Evolutionary conservation across 345 rosid genomes (phyloP), one percentile per base, ranked within the genome.

Genomic region (Corymbia maculata): DNA sequence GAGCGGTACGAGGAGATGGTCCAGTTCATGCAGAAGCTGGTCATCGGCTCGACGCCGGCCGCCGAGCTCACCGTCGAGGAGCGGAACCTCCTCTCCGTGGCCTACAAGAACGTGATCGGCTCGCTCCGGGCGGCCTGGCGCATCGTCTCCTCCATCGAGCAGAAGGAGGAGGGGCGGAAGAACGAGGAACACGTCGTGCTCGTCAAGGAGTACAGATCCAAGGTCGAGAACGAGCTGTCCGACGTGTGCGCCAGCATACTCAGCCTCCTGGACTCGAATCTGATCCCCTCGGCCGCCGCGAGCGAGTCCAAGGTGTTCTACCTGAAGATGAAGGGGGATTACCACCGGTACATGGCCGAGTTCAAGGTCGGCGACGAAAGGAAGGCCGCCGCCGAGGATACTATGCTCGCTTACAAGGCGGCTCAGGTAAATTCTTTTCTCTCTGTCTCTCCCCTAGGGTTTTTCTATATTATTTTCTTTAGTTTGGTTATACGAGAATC

Each of bases 1-100:
- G 99, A 97, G 92, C 98, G 99, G 13, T 97, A 97, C 87, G 99
- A 97, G 59, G 99, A 97, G 95, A 97, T 97, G 99, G 98, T 97
- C 57, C 92, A 94, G 90, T 97, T 95, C 96, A 97, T 97, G 99
- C 94, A 97, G 79, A 92, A 93, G 91, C 95, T 97, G 51, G 99
- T 96, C n/a, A 88, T 94, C 42, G 94, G 93, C 85, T 90, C 96
- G 32, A 97, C 99, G 13, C 99, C 99, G 1, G 92, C 95, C 21
- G 93, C 93, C 3, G 99, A 97, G 89, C 98, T 96, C 87, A 95
- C 97, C 19, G 96, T 96, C 6, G 99, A 97, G 93, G 99, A 97
- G 92, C 94, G 99, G 24, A 97, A 96, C 91, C 99, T 97, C 32
- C 97, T 97, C 85, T 97, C 99, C 13, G 99, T 97, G 2, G 99